phyloP scores from a whole-genome alignment of 2,329 filamentous ascomycete species.

The Phialocephala subalpina region DNA sequence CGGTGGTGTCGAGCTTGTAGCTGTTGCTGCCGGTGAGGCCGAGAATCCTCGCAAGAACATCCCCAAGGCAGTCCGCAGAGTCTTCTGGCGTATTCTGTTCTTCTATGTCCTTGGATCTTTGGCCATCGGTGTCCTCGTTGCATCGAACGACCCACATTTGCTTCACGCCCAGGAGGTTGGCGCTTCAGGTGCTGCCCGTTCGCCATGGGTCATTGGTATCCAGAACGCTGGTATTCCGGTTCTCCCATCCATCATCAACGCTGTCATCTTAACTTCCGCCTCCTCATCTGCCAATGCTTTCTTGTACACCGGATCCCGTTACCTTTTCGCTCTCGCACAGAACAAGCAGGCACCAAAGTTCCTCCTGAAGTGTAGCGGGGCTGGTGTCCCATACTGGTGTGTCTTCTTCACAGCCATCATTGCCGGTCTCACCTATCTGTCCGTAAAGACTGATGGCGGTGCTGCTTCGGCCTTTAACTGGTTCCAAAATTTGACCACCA shows the following conservation, averaged over 20 bases:
- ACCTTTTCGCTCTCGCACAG: conserved; percentile 56
- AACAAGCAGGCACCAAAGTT: conserved; percentile 71
- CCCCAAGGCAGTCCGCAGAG: conserved; percentile 78
- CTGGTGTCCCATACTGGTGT: conserved; percentile 76
- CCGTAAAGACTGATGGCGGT: conserved; percentile 59
- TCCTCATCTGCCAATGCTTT: conserved; percentile 45
- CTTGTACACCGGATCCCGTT: conserved; percentile 42
- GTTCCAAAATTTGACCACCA: conserved; percentile 67
- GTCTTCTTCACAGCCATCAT: conserved; percentile 72
- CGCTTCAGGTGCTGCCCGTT: conserved; percentile 72
- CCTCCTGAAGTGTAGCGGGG: conserved; percentile 66
- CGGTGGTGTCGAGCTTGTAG: conserved; percentile 54
- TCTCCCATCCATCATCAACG: conserved; percentile 77
- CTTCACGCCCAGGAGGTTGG: conserved; percentile 66
- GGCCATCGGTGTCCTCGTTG: conserved; percentile 74
- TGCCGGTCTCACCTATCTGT: conserved; percentile 76
- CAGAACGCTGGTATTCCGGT: conserved; percentile 67
- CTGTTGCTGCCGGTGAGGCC: conserved; percentile 68
- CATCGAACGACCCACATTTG: conserved; percentile 71
- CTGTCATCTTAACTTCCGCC: conserved; percentile 72
- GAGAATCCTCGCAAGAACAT: conserved; percentile 75
- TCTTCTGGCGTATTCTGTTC: conserved; percentile 78
- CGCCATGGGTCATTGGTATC: conserved; percentile 74
- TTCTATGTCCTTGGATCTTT: conserved; percentile 81
- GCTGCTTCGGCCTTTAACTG: conserved; percentile 51